These are phyloP conservation scores for Melaleuca quinquenervia DNA, from an alignment of 345 rosid genomes.

Conservation along the genomic window DNA sequence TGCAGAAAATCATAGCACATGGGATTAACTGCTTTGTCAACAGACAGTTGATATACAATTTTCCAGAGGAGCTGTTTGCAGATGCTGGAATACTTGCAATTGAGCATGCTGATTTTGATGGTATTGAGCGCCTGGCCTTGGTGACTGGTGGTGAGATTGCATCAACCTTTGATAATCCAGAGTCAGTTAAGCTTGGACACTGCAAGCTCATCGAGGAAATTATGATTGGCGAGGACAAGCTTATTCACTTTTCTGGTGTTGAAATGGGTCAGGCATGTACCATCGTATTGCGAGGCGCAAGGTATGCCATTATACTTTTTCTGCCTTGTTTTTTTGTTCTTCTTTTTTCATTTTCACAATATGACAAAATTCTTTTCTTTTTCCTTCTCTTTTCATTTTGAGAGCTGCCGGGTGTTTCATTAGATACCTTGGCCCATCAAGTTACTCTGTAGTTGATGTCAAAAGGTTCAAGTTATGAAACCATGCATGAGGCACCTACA, in stretches of 20 bases:
- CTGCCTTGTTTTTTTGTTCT: no score
- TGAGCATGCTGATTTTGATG: slow-evolving; percentile 99
- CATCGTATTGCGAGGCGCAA: slow-evolving; percentile 87
- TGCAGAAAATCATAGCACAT: slow-evolving; percentile 81
- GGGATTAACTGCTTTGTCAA: slow-evolving; percentile 98
- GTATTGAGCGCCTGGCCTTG: slow-evolving; percentile 86
- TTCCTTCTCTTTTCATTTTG: not conserved
- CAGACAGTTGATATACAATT: slow-evolving; percentile 95
- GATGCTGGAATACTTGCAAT: slow-evolving; percentile 97
- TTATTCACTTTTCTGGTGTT: slow-evolving; percentile 94
- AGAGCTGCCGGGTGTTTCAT: not conserved
- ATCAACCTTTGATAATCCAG: slow-evolving; percentile 96
- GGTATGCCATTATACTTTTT: slow-evolving; percentile 20
- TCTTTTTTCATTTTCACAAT: not conserved
- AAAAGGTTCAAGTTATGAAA: not conserved
- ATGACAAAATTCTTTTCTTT: not conserved
- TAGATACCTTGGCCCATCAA: not conserved
- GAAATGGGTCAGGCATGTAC: slow-evolving; percentile 98
- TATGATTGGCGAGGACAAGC: slow-evolving; percentile 99
- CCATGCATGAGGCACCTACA: not conserved
- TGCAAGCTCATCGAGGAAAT: slow-evolving; percentile 94
- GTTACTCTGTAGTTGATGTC: not conserved
- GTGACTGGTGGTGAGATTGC: slow-evolving; percentile 99
- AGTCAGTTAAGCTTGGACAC: slow-evolving; percentile 94
- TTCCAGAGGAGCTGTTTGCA: slow-evolving; percentile 96